Conservation (phyloP, 176 grass and related monocot genomes). For the Microstegium vimineum region DNA sequence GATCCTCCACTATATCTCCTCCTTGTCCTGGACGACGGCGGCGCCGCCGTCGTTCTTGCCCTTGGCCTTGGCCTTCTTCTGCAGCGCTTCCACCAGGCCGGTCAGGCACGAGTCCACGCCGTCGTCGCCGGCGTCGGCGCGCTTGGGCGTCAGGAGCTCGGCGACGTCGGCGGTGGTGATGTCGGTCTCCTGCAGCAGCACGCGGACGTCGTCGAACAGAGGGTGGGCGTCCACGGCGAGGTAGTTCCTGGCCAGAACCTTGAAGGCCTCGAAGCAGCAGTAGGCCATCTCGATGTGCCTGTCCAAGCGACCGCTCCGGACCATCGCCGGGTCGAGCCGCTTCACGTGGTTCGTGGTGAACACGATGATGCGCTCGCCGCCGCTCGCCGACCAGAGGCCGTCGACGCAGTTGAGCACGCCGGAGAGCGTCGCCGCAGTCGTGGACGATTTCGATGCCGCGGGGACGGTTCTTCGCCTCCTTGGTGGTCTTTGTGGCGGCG, state of each 20-base stretch:
- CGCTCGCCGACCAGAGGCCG: constrained; percentile 60
- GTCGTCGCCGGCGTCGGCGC: not conserved
- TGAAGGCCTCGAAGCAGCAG: constrained; percentile 44
- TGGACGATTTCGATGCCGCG: too few relatives aligned
- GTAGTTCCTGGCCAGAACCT: constrained; percentile 47
- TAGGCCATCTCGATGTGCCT: constrained; percentile 73
- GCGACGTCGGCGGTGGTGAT: constrained; percentile 17
- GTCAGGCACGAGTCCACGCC: not conserved
- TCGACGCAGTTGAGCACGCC: constrained; percentile 79
- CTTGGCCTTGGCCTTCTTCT: not conserved
- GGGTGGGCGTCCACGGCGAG: not conserved
- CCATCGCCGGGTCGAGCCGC: constrained; percentile 49
- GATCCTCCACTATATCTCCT: not conserved
- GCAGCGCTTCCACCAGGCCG: not conserved
- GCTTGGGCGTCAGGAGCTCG: not conserved
- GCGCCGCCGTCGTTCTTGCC: not conserved
- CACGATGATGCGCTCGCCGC: constrained; percentile 62
- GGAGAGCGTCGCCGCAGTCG: constrained; percentile 27
- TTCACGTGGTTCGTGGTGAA: constrained; percentile 58
- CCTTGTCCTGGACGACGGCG: not conserved
- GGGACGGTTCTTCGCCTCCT: not conserved
- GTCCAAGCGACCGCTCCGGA: constrained; percentile 54
- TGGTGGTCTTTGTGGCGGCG: too few relatives aligned
- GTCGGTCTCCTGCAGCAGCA: constrained; percentile 28
- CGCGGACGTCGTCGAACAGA: not conserved